These are phyloP conservation scores for Sanghuangporus weigelae DNA, from an alignment of 1,284 basidiomycete genomes.

Conservation along the genomic window DNA sequence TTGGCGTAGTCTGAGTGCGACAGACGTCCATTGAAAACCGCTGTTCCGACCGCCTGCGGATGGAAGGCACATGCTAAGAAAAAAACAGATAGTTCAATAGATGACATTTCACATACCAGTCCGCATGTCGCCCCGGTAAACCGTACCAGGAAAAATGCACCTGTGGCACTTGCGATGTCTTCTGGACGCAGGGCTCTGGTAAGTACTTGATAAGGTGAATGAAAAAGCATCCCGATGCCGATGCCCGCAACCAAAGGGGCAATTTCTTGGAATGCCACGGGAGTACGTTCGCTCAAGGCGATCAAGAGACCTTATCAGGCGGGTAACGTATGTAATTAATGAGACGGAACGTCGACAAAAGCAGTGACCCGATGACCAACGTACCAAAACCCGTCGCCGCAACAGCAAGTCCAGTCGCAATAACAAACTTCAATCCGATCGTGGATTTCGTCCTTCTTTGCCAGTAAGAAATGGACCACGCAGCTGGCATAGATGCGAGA, in stretches of 20 bases:
- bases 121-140: slow-evolving; percentile 80
- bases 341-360: neutral
- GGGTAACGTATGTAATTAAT: slow-evolving; percentile 9
- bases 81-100: neutral
- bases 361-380: slow-evolving; percentile 22
- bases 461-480: slow-evolving; percentile 67
- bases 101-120: slow-evolving; percentile 43
- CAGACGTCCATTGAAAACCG: slow-evolving; percentile 58
- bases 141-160: slow-evolving; percentile 77
- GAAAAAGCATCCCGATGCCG: slow-evolving; percentile 76
- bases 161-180: slow-evolving; percentile 71
- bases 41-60: slow-evolving; percentile 64
- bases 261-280: slow-evolving; percentile 38
- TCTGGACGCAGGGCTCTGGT: slow-evolving; percentile 53
- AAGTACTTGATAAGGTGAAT: slow-evolving; percentile 76
- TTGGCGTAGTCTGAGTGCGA: slow-evolving; percentile 43
- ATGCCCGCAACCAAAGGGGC: slow-evolving; percentile 69
- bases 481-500: slow-evolving; percentile 72
- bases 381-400: slow-evolving; percentile 68
- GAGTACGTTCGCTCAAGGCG: slow-evolving; percentile 49
- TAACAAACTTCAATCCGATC: slow-evolving; percentile 57
- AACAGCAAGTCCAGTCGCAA: slow-evolving; percentile 55
- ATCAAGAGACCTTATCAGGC: slow-evolving; percentile 53
- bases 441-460: slow-evolving; percentile 53
- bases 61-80: neutral